Conservation (phyloP, 768 basidiomycete species). For the Lentinula edodes region DNA sequence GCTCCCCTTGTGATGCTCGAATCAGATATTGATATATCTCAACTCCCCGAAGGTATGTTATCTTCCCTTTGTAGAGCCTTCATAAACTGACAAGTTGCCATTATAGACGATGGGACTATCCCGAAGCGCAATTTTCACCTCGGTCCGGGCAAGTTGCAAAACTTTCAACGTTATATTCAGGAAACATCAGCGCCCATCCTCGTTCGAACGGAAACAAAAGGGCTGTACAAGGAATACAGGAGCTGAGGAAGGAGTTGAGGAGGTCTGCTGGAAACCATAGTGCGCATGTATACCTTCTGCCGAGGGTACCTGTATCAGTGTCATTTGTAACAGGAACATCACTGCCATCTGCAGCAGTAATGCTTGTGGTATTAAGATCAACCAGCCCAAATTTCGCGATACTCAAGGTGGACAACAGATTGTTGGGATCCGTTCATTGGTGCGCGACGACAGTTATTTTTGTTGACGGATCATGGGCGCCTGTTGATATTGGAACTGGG, state of each 20-base stretch:
- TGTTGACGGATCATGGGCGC: slow-evolving; percentile 25
- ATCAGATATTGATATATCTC: slow-evolving; percentile 18
- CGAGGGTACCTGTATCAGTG: neutral
- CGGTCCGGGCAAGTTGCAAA: neutral
- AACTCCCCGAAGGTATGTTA: slow-evolving; percentile 28
- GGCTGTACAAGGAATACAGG: slow-evolving; percentile 26
- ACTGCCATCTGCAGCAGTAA: slow-evolving; percentile 22
- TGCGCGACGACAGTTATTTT: slow-evolving; percentile 35
- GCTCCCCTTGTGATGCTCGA: slow-evolving; percentile 26
- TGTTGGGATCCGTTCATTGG: slow-evolving; percentile 31
- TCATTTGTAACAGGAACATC: neutral
- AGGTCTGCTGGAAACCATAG: slow-evolving; percentile 34
- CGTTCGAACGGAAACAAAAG: slow-evolving; percentile 23
- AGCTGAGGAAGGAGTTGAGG: slow-evolving; percentile 10
- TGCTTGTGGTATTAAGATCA: slow-evolving; percentile 23
- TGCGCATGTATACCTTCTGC: slow-evolving; percentile 30
- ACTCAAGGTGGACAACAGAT: slow-evolving; percentile 28
- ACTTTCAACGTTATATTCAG: slow-evolving; percentile 11
- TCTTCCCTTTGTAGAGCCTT: neutral
- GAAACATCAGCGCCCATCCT: slow-evolving; percentile 30
- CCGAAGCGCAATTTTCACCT: slow-evolving; percentile 20
- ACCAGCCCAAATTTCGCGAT: slow-evolving; percentile 26
- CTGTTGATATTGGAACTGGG: too few species aligned
- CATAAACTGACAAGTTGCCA: neutral
- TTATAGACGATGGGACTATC: slow-evolving; percentile 20